A percentile compares a stretch with the other conserved stretches of the same genome.
Conservation (phyloP, 331 rosid genomes). For the Quercus lobata region DNA sequence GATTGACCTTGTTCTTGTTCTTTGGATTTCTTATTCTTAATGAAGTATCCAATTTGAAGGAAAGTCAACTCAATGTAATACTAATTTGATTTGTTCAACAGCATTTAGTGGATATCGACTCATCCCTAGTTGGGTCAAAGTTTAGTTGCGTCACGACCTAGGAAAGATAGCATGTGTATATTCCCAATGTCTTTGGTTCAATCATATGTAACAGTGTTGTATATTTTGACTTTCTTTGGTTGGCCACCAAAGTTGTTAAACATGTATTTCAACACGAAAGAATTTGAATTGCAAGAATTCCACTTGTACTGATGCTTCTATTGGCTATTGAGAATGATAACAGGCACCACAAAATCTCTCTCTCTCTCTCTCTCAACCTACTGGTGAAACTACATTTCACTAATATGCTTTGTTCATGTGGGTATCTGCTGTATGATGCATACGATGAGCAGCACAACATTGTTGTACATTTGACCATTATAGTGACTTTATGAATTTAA, state of each 20-base stretch:
- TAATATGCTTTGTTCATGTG: too few relatives aligned
- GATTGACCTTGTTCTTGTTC: constrained; percentile 34
- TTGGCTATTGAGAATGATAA: too few relatives aligned
- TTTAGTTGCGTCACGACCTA: constrained; percentile 23
- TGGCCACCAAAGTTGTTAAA: constrained; percentile 16
- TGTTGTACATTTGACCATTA: too few relatives aligned
- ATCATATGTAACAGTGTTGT: constrained; percentile 6
- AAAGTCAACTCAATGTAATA: constrained; percentile 10
- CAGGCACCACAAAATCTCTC: too few relatives aligned
- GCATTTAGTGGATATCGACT: constrained; percentile 16
- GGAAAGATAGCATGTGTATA: constrained; percentile 27
- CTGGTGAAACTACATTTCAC: too few relatives aligned
- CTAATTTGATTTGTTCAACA: constrained; percentile 17
- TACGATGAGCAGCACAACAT: too few relatives aligned
- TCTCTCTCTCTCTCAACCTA: too few relatives aligned
- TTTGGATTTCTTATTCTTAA: constrained; percentile 14
- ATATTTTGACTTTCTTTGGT: constrained; percentile 17
- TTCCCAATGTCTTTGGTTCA: constrained; percentile 1
- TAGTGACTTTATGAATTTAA: too few relatives aligned
- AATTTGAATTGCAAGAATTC: too few relatives aligned
- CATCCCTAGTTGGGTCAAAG: constrained; percentile 11
- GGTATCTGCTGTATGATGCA: too few relatives aligned
- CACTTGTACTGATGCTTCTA: too few relatives aligned
- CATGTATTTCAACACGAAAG: background rate
- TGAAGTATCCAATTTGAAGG: constrained; percentile 11